A percentile compares a stretch with the other conserved stretches of the same genome.
These are phyloP conservation scores for Cardamine occulta DNA, from an alignment of 345 rosid genomes.

Conservation along the genomic window DNA sequence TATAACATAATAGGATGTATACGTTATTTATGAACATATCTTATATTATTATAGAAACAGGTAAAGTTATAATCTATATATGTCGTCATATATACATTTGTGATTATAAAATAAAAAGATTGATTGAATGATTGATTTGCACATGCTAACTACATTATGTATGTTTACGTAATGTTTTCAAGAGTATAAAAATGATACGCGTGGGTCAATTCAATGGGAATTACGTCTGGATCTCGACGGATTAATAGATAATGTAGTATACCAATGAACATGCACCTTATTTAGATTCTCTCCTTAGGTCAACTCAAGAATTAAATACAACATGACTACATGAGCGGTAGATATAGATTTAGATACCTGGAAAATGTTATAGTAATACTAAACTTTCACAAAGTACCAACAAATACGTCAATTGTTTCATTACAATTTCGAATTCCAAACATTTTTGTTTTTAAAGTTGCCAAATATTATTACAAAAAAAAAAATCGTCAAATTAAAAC, in stretches of 20 bases:
- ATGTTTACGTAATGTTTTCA: background rate
- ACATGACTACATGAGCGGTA: conserved; percentile 29
- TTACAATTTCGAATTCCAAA: background rate
- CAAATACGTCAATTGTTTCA: background rate
- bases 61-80: background rate
- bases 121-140: conserved; percentile 12
- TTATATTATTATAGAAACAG: background rate
- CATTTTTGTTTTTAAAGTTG: background rate
- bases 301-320: conserved; percentile 26
- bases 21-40: background rate
- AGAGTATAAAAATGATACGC: conserved; percentile 9
- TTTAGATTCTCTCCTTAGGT: conserved; percentile 30
- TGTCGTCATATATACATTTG: background rate
- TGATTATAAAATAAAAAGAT: background rate
- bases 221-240: conserved; percentile 35
- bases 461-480: background rate
- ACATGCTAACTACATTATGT: conserved; percentile 28
- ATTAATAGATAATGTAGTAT: conserved; percentile 26
- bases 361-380: background rate
- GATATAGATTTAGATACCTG: background rate
- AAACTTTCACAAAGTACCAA: background rate
- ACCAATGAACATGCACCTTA: conserved; percentile 42
- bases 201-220: conserved; percentile 22
- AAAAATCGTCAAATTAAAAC: background rate
- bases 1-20: background rate